Conservation (phyloP, 306 rosid genomes). For the Glycine tomentella region DNA sequence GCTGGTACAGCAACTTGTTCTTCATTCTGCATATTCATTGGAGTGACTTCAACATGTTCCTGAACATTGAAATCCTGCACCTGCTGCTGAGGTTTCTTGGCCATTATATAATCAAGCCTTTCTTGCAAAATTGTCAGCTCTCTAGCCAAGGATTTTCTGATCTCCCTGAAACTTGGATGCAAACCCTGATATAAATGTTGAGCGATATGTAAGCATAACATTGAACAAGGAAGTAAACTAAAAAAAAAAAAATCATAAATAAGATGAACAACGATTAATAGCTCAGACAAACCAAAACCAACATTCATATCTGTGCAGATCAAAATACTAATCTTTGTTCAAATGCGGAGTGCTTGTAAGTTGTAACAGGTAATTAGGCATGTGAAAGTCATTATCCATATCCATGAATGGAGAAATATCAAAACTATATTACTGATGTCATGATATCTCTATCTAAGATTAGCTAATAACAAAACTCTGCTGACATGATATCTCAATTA, state of each 20-base stretch:
- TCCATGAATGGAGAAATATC: not conserved
- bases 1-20: conserved; percentile 9
- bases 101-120: conserved; percentile 62
- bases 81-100: conserved; percentile 41
- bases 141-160: conserved; percentile 81
- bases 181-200: conserved; percentile 60
- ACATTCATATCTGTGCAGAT: not conserved
- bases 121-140: conserved; percentile 80
- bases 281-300: conserved; percentile 3
- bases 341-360: not conserved
- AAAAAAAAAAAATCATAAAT: not conserved
- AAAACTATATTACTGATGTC: not conserved
- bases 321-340: not conserved
- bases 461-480: not conserved
- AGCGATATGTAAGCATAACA: not conserved
- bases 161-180: conserved; percentile 69
- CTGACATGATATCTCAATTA: not conserved
- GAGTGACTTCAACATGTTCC: conserved; percentile 34
- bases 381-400: not conserved
- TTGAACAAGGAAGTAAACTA: not conserved
- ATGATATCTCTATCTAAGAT: not conserved
- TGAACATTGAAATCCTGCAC: not conserved
- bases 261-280: not conserved
- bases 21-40: conserved; percentile 17
- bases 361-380: not conserved